These are phyloP conservation scores for Histomonas meleagridis DNA, from an alignment of 208 protist species.

Conservation along the genomic window DNA sequence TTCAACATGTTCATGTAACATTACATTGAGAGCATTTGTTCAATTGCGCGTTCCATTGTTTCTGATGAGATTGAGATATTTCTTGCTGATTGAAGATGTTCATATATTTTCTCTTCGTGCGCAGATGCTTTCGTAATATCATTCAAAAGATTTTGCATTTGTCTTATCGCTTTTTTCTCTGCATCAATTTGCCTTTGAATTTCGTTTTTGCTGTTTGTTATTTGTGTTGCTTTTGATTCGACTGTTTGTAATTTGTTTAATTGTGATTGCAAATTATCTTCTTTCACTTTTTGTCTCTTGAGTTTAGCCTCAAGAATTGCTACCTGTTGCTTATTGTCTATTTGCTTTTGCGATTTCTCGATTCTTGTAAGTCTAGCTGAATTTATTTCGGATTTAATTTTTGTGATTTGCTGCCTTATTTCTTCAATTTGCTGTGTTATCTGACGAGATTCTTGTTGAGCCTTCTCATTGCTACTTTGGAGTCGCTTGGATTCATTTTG, in stretches of 20 bases:
- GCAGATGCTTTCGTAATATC: not conserved
- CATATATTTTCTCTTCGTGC: constrained; percentile 29
- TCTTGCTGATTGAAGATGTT: not conserved
- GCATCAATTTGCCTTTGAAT: not conserved
- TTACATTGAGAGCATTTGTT: no score
- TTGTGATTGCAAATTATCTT: not conserved
- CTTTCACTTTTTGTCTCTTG: not conserved
- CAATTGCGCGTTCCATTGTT: not conserved
- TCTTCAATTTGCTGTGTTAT: not conserved
- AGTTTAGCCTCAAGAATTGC: not conserved
- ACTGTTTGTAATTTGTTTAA: not conserved
- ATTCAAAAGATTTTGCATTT: not conserved
- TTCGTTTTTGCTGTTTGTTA: not conserved
- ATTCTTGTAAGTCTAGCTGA: not conserved
- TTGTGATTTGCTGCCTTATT: not conserved
- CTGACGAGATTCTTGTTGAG: not conserved
- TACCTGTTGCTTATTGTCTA: not conserved
- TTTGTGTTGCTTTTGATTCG: not conserved
- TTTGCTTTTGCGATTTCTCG: not conserved
- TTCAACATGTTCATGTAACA: no score
- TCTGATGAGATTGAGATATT: not conserved
- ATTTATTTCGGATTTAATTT: not conserved
- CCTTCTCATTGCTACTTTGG: not conserved
- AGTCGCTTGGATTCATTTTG: not conserved
- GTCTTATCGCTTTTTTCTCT: not conserved